These are phyloP conservation scores for Neonothopanus nambi DNA, from an alignment of 1,284 basidiomycete genomes.

Conservation along the genomic window DNA sequence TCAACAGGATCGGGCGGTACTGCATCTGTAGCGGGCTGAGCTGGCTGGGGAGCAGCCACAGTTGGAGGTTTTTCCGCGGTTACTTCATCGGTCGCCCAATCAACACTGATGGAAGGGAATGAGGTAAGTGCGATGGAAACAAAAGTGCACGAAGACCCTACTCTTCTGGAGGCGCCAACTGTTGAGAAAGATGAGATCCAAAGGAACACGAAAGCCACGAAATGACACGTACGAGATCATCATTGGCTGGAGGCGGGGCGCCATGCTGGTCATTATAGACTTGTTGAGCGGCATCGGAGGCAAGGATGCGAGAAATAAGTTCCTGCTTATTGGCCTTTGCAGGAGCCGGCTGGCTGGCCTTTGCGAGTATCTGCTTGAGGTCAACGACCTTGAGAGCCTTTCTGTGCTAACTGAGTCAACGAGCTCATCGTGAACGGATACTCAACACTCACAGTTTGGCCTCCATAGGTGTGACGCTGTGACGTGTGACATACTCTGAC, in stretches of 20 bases:
- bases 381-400: conserved; percentile 73
- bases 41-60: conserved; percentile 12
- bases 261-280: conserved; percentile 42
- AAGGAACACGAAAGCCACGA: not conserved
- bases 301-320: conserved; percentile 62
- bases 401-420: conserved; percentile 10
- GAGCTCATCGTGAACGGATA: conserved; percentile 7
- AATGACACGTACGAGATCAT: conserved; percentile 12
- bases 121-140: not conserved
- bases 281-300: conserved; percentile 48
- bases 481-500: conserved; percentile 15
- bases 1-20: conserved; percentile 11
- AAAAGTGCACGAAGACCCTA: conserved; percentile 25
- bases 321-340: conserved; percentile 66
- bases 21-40: not conserved
- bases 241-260: conserved; percentile 5
- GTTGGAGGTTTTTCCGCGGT: too few species aligned
- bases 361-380: conserved; percentile 61
- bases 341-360: conserved; percentile 47
- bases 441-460: conserved; percentile 36
- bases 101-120: conserved; percentile 28
- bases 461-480: conserved; percentile 43
- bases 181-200: conserved; percentile 5
- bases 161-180: conserved; percentile 50
- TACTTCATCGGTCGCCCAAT: conserved; percentile 37